A percentile compares a stretch with the other conserved stretches of the same genome.
Conservation (phyloP, 805 yeast species). For the Candida nemodendra region DNA sequence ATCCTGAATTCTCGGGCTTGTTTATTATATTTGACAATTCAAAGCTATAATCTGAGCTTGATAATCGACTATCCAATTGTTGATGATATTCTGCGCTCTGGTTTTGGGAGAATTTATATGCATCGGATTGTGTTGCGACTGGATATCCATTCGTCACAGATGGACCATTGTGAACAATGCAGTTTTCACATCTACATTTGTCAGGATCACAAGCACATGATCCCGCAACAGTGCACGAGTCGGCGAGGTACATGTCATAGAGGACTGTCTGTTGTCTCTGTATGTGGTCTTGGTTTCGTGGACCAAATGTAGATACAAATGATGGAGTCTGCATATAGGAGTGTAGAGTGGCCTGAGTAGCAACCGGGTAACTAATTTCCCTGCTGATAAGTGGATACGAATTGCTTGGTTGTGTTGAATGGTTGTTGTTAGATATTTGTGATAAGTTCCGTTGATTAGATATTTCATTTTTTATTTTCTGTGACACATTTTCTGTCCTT, state of each 20-base stretch:
- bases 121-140: no score
- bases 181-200: conserved; percentile 31
- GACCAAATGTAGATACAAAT: background rate
- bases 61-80: background rate
- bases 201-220: conserved; percentile 34
- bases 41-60: background rate
- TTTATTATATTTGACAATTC: no score
- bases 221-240: conserved; percentile 35
- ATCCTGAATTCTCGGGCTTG: background rate
- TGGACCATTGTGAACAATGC: conserved; percentile 28
- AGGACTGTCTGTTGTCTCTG: conserved; percentile 4
- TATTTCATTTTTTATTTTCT: background rate
- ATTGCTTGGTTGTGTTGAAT: background rate
- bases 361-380: background rate
- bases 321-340: background rate
- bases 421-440: background rate
- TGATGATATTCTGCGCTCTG: background rate
- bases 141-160: background rate
- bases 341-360: background rate
- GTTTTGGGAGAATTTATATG: background rate
- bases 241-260: conserved; percentile 33
- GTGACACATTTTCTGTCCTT: conserved; percentile 1
- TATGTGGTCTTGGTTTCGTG: background rate
- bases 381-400: background rate
- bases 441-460: background rate